phyloP scores from a whole-genome alignment of 1,284 basidiomycete species.

The Tilletia caries region DNA sequence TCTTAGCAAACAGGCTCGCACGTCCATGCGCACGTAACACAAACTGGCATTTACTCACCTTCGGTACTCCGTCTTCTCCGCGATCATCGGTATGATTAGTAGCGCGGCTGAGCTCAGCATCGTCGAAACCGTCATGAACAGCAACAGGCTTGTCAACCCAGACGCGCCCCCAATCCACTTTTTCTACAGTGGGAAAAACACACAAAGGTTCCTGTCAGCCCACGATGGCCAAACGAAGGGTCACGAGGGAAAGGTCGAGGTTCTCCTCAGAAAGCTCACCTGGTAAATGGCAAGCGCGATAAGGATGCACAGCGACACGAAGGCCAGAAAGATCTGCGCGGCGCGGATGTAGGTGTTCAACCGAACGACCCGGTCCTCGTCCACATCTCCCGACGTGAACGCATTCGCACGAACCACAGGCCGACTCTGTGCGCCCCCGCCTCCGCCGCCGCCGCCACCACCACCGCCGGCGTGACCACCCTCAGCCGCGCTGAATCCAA shows the following conservation, averaged over 20 bases:
- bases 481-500: slow-evolving; percentile 35
- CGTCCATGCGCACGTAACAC: no score
- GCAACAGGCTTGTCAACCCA: slow-evolving; percentile 40
- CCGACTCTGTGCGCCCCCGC: slow-evolving; percentile 53
- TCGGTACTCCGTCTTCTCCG: slow-evolving; percentile 9
- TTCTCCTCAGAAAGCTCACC: slow-evolving; percentile 3
- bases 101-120: slow-evolving; percentile 31
- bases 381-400: slow-evolving; percentile 6
- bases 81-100: slow-evolving; percentile 36
- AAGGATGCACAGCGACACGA: slow-evolving; percentile 34
- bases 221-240: not conserved
- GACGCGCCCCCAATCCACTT: slow-evolving; percentile 42
- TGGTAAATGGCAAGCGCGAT: slow-evolving; percentile 31
- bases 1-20: no score
- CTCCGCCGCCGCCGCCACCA: slow-evolving; percentile 64
- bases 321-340: slow-evolving; percentile 30
- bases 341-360: slow-evolving; percentile 30
- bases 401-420: not conserved
- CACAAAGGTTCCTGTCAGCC: not conserved
- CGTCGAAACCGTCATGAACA: slow-evolving; percentile 32
- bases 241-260: not conserved
- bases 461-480: slow-evolving; percentile 60
- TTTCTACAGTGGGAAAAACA: slow-evolving; percentile 24
- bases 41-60: slow-evolving; percentile 3
- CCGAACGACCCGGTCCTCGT: slow-evolving; percentile 25